Evolutionary conservation across 1,284 basidiomycete species (phyloP).

Genomic region (Salmacisia buchloeana): DNA sequence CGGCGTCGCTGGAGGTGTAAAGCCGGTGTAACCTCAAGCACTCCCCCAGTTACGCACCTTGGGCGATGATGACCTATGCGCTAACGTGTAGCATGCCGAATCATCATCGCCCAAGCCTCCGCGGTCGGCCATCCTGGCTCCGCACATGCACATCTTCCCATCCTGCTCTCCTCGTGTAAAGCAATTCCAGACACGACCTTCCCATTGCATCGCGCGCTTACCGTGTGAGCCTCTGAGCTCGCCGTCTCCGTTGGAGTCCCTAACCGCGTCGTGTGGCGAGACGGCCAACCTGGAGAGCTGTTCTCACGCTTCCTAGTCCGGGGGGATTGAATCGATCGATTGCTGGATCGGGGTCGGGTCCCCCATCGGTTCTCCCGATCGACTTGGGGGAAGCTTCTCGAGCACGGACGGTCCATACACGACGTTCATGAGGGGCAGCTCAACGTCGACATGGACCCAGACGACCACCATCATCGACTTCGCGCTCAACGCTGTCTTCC

Average conservation of each 20-base stretch:
- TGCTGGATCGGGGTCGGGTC: too few species aligned
- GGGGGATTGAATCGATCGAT: too few species aligned
- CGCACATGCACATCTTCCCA: background rate
- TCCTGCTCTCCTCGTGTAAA: background rate
- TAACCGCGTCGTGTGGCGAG: too few species aligned
- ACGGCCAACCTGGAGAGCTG: too few species aligned
- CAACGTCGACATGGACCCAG: background rate
- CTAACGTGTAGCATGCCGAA: background rate
- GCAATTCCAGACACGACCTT: background rate
- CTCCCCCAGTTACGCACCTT: too few species aligned
- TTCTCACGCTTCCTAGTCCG: too few species aligned
- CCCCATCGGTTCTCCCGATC: too few species aligned
- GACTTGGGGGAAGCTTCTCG: background rate
- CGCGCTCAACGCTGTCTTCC: background rate
- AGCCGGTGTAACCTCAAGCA: too few species aligned
- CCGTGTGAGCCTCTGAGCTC: too few species aligned
- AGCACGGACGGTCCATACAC: background rate
- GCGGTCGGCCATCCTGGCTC: background rate
- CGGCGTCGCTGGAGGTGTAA: background rate
- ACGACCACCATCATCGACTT: background rate
- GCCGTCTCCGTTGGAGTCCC: too few species aligned
- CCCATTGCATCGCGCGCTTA: background rate
- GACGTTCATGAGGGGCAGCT: background rate
- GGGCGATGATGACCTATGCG: too few species aligned
- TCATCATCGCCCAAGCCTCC: background rate